Base-by-base conservation (phyloP, 2,329 filamentous ascomycete species). In the Pyrenophora teres region DNA sequence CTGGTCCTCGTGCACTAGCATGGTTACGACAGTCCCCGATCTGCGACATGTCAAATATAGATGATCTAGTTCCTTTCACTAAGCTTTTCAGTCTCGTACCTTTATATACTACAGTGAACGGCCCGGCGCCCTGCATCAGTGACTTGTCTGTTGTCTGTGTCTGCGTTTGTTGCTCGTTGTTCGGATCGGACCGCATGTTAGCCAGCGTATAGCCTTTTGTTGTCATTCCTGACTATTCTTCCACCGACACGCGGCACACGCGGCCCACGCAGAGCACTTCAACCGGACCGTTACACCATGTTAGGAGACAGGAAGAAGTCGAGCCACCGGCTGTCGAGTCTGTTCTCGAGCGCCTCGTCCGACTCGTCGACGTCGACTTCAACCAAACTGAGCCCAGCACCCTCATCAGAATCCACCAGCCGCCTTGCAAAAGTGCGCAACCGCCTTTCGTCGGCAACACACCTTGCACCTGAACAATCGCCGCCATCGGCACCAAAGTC, bases 261-360 rank as follows among this genome's bases (percentile, higher is more conserved):
- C 43, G 30, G n/a, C 16, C 15, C 33, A 21, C 33, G 46, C 46
- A 36, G 45, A 40, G 30, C 25, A 36, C 30, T 23, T 23, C 25
- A 33, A 21, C 43, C 40, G 39, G 33, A 39, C 48, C 10, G 31
- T 31, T 10, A 51, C 45, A 39, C 53, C 50, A 63, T 64, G 56
- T 40, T 68, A 61, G 56, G 56, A 32, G 60, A 66, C 46, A 70
- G 67, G 60, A 72, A 70, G 57, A 65, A 64, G 43, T 61, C 69
- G n/a, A 65, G 56, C 57, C 59, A 60, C 40, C 56, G 71, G 54
- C 63, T 74, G 46, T 73, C 70, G 44, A 70, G 69, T 37, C 50
- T 73, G 25, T 70, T 74, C 50, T 69, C 64, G 10, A 45, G 60
- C 35, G 60, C 59, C 13, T 64, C 64, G 10, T 58, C 61, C 40